These are phyloP conservation scores for Populus ilicifolia DNA, from an alignment of 345 rosid genomes.

Conservation along the genomic window DNA sequence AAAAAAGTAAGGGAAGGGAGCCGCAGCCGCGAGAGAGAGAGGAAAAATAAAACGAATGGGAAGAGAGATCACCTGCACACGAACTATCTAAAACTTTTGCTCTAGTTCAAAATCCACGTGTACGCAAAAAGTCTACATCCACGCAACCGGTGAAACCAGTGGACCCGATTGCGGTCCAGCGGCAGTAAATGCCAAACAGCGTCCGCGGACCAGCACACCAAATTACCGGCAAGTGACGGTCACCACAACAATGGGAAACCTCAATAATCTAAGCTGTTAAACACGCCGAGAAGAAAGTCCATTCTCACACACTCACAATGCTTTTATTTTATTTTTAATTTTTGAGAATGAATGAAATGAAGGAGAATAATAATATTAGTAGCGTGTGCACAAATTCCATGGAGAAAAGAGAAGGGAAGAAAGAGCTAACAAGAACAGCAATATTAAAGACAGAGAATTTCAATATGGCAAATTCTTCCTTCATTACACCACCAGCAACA, in stretches of 20 bases:
- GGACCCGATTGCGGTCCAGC: constrained; percentile 23
- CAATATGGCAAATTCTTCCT: constrained; percentile 40
- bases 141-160: constrained; percentile 25
- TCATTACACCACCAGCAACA: neutral
- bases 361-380: neutral
- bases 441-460: constrained; percentile 12
- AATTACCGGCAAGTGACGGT: constrained; percentile 67
- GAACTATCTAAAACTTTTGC: constrained; percentile 2
- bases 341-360: constrained; percentile 16
- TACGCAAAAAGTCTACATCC: neutral
- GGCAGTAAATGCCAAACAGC: constrained; percentile 55
- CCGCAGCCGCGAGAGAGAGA: neutral
- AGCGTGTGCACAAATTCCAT: neutral
- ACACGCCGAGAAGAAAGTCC: constrained; percentile 38
- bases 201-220: constrained; percentile 25
- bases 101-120: constrained; percentile 24
- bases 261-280: constrained; percentile 56
- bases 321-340: neutral
- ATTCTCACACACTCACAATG: constrained; percentile 40
- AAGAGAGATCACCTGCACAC: constrained; percentile 28
- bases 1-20: neutral
- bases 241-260: constrained; percentile 47
- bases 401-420: constrained; percentile 28
- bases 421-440: neutral
- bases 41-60: neutral